A percentile compares a stretch with the other conserved stretches of the same genome.
phyloP scores from a whole-genome alignment of 163 green algal species.

The Chlorella variabilis region DNA sequence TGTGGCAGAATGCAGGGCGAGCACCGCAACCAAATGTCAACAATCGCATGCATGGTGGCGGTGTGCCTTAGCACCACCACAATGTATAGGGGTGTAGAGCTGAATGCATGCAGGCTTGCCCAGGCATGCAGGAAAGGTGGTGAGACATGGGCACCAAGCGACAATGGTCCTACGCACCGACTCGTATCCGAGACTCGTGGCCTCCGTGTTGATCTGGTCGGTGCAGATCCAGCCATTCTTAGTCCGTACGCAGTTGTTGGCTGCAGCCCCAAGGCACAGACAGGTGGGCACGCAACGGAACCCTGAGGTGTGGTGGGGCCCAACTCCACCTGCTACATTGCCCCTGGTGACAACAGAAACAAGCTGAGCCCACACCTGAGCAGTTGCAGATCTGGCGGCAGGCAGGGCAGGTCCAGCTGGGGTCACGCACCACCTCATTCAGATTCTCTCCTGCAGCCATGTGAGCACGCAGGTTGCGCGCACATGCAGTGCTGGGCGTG shows the following conservation, averaged over 20 bases:
- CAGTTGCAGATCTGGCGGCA: slow-evolving; percentile 59
- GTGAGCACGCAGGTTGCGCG: no score
- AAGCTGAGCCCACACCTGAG: slow-evolving; percentile 32
- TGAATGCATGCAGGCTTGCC: no score
- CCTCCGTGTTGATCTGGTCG: slow-evolving; percentile 46
- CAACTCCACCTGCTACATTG: background rate
- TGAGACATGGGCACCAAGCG: background rate
- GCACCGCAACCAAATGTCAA: no score
- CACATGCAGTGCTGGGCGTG: no score
- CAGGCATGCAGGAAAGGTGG: background rate
- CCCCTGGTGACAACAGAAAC: no score
- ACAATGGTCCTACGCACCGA: slow-evolving; percentile 15
- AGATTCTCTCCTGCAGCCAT: slow-evolving; percentile 45
- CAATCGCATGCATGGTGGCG: no score
- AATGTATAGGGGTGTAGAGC: no score
- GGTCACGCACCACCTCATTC: slow-evolving; percentile 27
- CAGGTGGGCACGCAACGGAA: background rate
- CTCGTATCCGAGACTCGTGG: slow-evolving; percentile 27
- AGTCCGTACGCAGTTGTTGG: slow-evolving; percentile 47
- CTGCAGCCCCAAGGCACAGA: no score
- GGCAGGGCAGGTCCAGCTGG: slow-evolving; percentile 49
- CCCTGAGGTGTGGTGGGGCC: background rate
- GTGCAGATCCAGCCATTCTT: slow-evolving; percentile 52
- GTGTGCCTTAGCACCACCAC: no score
- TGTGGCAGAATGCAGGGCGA: background rate